Conservation (phyloP, 129 eudicot species). For the Gnaphalium uliginosum region DNA sequence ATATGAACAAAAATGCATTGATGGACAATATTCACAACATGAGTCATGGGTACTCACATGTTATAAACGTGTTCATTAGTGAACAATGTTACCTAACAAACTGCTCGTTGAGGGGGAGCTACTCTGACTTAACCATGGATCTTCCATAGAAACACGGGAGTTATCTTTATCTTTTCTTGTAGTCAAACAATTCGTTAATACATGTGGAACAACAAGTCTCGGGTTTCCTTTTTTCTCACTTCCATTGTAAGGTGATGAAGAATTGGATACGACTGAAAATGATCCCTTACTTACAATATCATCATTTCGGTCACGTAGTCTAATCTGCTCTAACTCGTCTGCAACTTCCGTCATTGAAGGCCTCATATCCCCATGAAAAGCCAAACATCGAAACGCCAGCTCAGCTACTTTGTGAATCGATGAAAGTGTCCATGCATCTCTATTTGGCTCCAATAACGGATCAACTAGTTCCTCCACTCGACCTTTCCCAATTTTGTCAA, state of each 20-base stretch:
- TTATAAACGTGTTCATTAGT: slow-evolving; percentile 30
- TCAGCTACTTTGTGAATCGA: slow-evolving; percentile 89
- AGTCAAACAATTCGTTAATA: slow-evolving; percentile 42
- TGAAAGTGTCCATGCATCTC: slow-evolving; percentile 82
- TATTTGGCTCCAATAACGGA: slow-evolving; percentile 67
- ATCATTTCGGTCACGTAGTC: slow-evolving; percentile 52
- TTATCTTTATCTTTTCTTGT: slow-evolving; percentile 39
- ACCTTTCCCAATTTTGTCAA: slow-evolving; percentile 78
- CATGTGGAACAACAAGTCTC: slow-evolving; percentile 47
- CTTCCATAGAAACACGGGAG: slow-evolving; percentile 74
- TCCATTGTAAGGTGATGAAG: slow-evolving; percentile 57
- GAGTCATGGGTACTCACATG: slow-evolving; percentile 2
- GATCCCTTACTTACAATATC: slow-evolving; percentile 53
- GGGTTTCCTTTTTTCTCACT: slow-evolving; percentile 55
- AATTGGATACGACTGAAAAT: slow-evolving; percentile 55
- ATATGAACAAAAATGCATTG: neutral
- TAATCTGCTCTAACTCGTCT: slow-evolving; percentile 76
- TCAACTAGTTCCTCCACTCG: slow-evolving; percentile 76
- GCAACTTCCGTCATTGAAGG: slow-evolving; percentile 97
- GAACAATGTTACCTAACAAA: slow-evolving; percentile 51
- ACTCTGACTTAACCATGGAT: slow-evolving; percentile 61
- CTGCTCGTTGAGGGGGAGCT: slow-evolving; percentile 83
- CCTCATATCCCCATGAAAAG: slow-evolving; percentile 90
- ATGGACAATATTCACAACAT: slow-evolving; percentile 32
- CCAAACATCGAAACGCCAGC: slow-evolving; percentile 92